Percentiles rank a stretch among this genome's conserved stretches.
phyloP scores from a whole-genome alignment of 2,329 filamentous ascomycete species.

The Penicillium paneum region DNA sequence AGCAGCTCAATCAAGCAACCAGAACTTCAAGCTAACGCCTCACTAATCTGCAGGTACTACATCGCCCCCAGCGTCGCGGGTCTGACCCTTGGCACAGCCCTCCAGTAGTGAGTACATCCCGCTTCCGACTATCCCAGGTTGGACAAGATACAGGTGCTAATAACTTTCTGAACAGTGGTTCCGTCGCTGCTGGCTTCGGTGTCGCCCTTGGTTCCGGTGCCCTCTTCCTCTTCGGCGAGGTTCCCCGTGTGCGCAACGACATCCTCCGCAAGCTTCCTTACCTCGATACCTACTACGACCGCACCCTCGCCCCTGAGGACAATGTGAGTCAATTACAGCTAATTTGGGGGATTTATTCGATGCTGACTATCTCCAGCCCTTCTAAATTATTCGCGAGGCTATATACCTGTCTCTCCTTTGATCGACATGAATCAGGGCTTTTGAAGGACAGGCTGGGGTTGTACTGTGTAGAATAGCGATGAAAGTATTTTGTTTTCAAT shows the following conservation, averaged over 20 bases:
- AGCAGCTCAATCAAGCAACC: not conserved
- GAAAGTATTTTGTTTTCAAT: constrained; percentile 30
- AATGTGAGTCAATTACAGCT: constrained; percentile 45
- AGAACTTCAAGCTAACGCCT: constrained; percentile 5
- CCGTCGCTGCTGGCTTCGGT: constrained; percentile 55
- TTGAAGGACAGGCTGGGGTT: constrained; percentile 17
- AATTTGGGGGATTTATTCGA: not conserved
- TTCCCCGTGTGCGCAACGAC: constrained; percentile 61
- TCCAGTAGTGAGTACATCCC: constrained; percentile 46
- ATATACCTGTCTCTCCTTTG: constrained; percentile 12
- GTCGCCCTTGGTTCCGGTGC: constrained; percentile 57
- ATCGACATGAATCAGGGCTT: constrained; percentile 12
- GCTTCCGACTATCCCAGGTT: not conserved
- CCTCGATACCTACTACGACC: constrained; percentile 55
- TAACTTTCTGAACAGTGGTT: constrained; percentile 34
- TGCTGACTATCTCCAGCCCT: constrained; percentile 33
- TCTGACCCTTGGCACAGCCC: constrained; percentile 42
- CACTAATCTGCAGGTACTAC: constrained; percentile 45
- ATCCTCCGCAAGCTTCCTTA: constrained; percentile 60
- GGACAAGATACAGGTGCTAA: constrained; percentile 16
- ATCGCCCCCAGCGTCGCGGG: constrained; percentile 50
- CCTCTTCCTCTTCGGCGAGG: constrained; percentile 63
- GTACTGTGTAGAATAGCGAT: constrained; percentile 39
- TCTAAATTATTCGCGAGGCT: constrained; percentile 30
- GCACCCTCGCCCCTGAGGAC: constrained; percentile 60